Base-by-base conservation (phyloP, 306 rosid genomes). In the Vigna radiata region DNA sequence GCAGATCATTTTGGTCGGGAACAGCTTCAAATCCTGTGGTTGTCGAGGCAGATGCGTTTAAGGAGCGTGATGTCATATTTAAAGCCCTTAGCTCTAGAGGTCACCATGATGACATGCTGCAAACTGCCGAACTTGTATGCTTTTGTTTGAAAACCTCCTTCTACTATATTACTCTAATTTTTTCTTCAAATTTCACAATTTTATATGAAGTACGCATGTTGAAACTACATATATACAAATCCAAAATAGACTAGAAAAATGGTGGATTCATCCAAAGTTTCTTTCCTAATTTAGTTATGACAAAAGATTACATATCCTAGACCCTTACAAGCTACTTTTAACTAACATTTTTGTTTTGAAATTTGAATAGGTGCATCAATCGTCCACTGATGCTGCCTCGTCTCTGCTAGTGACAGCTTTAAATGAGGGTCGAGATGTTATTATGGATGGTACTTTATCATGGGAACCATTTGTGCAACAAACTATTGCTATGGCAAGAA, bases 21-120 rank as follows among this genome's bases (percentile, higher is more conserved):
- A 92, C 90, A 17, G 83, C 70, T 46, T 44, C 83, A 75, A 88
- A 83, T 16, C 83, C 83, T 14, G 97, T 95, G 85, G 76, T 89
- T 0, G 97, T 95, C 8, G 97, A 95, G 72, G 97, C 97, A 59
- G 99, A 95, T 87, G 97, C 99, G 79, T 92, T 95, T 76, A 95
- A 92, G 77, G 99, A 95, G 82, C 86, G 46, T 1, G 97, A 95
- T 63, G 96, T 92, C 39, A 70, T 95, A 70, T 95, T 87, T 49
- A 86, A 60, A 85, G 90, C 94, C 53, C 86, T 95, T 46, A 85
- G 53, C 76, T 91, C 96, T 9, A 89, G 63, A 39, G 97, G 97
- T 19, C 90, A 86, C 67, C 97, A 89, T 77, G 67, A 78, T 37
- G 97, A 92, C 83, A 87, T 95, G 90, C 94, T 95, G 54, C 96